Conservation (phyloP, 169 alveolate species). For the Eimeria maxima region DNA sequence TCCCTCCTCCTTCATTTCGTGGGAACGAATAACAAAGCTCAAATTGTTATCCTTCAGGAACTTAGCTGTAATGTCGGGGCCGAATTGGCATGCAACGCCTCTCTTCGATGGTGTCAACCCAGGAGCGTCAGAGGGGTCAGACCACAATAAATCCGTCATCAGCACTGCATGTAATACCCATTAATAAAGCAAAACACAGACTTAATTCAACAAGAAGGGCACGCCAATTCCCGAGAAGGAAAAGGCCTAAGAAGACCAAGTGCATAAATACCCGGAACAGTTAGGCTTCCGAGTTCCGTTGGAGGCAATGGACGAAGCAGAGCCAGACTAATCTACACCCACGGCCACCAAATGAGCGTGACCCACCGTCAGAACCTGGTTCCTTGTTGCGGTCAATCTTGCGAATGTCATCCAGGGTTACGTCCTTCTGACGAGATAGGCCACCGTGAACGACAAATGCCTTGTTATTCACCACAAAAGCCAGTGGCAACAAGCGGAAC, state of each 20-base stretch:
- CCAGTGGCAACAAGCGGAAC: slow-evolving; percentile 98
- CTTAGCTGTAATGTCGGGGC: slow-evolving; percentile 98
- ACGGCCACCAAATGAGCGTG: not conserved
- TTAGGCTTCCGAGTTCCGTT: not conserved
- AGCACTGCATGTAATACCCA: slow-evolving; percentile 64
- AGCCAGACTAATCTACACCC: not conserved
- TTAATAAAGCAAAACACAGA: not conserved
- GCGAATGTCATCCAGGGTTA: slow-evolving; percentile 96
- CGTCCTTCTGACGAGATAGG: slow-evolving; percentile 97
- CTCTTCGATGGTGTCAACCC: slow-evolving; percentile 99
- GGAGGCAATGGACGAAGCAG: not conserved
- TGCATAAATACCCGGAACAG: not conserved
- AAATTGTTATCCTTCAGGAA: slow-evolving; percentile 96
- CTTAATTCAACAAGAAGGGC: not conserved
- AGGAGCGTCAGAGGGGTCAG: slow-evolving; percentile 97
- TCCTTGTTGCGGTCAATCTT: slow-evolving; percentile 96
- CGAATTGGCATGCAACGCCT: slow-evolving; percentile 94
- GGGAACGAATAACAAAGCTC: slow-evolving; percentile 97
- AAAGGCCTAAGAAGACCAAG: not conserved
- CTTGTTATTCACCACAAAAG: slow-evolving; percentile 96
- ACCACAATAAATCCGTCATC: slow-evolving; percentile 98
- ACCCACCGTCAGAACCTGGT: slow-evolving; percentile 96
- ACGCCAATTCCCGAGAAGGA: not conserved
- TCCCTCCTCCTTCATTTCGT: slow-evolving; percentile 99
- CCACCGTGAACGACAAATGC: slow-evolving; percentile 99